A percentile compares a stretch with the other conserved stretches of the same genome.
These are phyloP conservation scores for Kappamyces sp. DNA, from an alignment of 192 early-diverging fungal genomes.

Conservation along the genomic window DNA sequence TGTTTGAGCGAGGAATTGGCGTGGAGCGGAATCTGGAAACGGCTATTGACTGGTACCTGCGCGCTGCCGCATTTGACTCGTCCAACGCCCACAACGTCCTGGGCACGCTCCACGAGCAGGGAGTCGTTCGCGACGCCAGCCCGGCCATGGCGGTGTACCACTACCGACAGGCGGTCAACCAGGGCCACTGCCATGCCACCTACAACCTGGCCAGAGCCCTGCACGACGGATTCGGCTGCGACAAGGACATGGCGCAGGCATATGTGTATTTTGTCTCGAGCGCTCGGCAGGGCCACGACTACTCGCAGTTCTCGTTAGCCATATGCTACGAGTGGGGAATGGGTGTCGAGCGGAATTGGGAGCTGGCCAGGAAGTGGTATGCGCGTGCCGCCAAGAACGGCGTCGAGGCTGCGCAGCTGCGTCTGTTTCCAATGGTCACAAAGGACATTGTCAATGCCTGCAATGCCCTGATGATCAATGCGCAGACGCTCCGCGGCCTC, in stretches of 20 bases:
- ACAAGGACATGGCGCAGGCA: slow-evolving; percentile 32
- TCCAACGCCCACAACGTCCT: slow-evolving; percentile 46
- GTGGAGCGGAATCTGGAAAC: slow-evolving; percentile 30
- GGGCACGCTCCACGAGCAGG: slow-evolving; percentile 49
- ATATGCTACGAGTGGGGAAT: slow-evolving; percentile 75
- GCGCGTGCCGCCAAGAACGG: slow-evolving; percentile 28
- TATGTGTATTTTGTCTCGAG: slow-evolving; percentile 40
- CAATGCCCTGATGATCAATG: background rate
- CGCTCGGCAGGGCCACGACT: slow-evolving; percentile 36
- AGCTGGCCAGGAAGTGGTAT: slow-evolving; percentile 43
- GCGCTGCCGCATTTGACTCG: slow-evolving; percentile 36
- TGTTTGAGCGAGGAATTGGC: slow-evolving; percentile 46
- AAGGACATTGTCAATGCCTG: background rate
- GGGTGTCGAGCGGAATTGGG: slow-evolving; percentile 49
- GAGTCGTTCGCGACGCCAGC: slow-evolving; percentile 24
- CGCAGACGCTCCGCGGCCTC: background rate
- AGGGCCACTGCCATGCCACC: slow-evolving; percentile 48
- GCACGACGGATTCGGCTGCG: slow-evolving; percentile 47
- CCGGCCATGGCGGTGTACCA: slow-evolving; percentile 31
- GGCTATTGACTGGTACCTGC: slow-evolving; percentile 44
- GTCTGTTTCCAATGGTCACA: slow-evolving; percentile 3
- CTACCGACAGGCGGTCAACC: slow-evolving; percentile 36
- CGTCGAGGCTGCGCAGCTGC: slow-evolving; percentile 22
- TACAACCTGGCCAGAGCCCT: slow-evolving; percentile 50
- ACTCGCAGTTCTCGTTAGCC: slow-evolving; percentile 54